Conservation (phyloP, 2,329 filamentous ascomycete species). For the Diplodia mutila region DNA sequence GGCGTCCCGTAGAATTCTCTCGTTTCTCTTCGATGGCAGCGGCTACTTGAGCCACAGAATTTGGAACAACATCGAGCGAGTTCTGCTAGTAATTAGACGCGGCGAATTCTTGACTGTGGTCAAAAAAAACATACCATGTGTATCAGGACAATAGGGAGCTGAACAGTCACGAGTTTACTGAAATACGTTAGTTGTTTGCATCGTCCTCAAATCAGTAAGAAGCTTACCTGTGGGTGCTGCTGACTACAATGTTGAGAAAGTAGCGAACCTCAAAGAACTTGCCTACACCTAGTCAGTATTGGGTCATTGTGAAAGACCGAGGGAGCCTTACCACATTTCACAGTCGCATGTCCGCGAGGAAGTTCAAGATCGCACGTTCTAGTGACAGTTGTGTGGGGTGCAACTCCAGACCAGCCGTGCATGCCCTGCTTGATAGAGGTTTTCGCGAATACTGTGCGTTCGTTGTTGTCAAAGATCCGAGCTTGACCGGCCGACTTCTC, state of each 20-base stretch:
- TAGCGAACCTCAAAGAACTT: conserved; percentile 62
- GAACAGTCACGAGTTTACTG: conserved; percentile 56
- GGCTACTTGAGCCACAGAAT: conserved; percentile 59
- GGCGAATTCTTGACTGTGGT: not conserved
- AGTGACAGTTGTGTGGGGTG: conserved; percentile 50
- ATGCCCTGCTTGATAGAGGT: conserved; percentile 48
- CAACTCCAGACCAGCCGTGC: conserved; percentile 53
- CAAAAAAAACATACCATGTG: conserved; percentile 49
- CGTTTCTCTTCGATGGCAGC: conserved; percentile 59
- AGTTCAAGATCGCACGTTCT: conserved; percentile 56
- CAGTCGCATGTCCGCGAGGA: conserved; percentile 55
- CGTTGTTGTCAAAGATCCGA: conserved; percentile 57
- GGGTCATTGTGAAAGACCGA: not conserved
- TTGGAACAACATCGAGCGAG: conserved; percentile 60
- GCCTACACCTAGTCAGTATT: conserved; percentile 37
- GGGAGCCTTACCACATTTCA: conserved; percentile 50
- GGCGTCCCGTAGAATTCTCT: conserved; percentile 22
- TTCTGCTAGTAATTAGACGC: conserved; percentile 43
- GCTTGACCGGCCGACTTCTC: conserved; percentile 56
- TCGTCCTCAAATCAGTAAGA: not conserved
- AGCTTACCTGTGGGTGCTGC: conserved; percentile 47
- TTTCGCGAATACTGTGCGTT: conserved; percentile 52
- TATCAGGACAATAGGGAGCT: conserved; percentile 60
- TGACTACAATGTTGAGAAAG: conserved; percentile 57
- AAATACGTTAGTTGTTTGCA: conserved; percentile 28